Conservation (phyloP, 345 rosid species). For the Citrus glauca region DNA sequence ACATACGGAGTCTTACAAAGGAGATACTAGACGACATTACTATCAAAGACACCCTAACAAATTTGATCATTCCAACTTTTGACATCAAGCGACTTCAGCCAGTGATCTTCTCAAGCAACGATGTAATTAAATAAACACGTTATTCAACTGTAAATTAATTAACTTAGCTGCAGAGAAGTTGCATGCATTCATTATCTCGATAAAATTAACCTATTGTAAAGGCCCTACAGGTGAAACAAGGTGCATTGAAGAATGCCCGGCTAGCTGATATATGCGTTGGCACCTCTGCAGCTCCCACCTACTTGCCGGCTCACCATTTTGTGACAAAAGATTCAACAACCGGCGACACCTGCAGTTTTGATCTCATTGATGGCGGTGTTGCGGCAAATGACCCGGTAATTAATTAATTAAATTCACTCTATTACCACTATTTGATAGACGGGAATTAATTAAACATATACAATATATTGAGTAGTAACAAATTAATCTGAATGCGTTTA, state of each 20-base stretch:
- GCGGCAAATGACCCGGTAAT: slow-evolving; percentile 31
- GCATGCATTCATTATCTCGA: too few species aligned
- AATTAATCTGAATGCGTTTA: too few species aligned
- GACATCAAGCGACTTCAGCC: slow-evolving; percentile 24
- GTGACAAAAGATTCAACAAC: slow-evolving; percentile 1
- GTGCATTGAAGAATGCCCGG: slow-evolving; percentile 11
- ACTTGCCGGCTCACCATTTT: slow-evolving; percentile 22
- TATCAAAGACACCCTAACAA: neutral
- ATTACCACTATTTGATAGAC: too few species aligned
- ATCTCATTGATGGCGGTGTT: slow-evolving; percentile 32
- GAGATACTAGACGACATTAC: neutral
- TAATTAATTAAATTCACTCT: too few species aligned
- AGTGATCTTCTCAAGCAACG: slow-evolving; percentile 12
- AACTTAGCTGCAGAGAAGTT: too few species aligned
- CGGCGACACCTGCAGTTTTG: neutral
- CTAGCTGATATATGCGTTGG: slow-evolving; percentile 25
- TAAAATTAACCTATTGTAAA: too few species aligned
- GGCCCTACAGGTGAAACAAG: too few species aligned
- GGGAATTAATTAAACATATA: too few species aligned
- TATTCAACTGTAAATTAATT: too few species aligned
- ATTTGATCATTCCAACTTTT: slow-evolving; percentile 15
- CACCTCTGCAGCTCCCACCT: slow-evolving; percentile 33
- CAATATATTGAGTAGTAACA: too few species aligned
- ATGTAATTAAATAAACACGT: neutral
- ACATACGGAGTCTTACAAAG: neutral